Evolutionary conservation across 1,284 basidiomycete species (phyloP).

Genomic region (Cystobasidium sp.): DNA sequence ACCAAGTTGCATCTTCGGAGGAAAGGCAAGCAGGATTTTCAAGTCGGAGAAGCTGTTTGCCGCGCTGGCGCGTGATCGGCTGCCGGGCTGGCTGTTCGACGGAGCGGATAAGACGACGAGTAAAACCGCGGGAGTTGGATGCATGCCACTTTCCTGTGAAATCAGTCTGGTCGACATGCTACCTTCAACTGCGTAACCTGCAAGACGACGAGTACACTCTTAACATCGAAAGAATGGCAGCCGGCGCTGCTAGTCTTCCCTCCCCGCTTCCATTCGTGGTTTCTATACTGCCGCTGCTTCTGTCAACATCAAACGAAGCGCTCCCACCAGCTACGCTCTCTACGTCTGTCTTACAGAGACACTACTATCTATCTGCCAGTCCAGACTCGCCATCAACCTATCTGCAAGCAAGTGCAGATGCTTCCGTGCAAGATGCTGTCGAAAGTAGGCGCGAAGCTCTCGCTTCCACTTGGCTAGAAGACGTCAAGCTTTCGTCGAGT

Average conservation of each 20-base stretch:
- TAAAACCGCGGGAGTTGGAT: too few species aligned
- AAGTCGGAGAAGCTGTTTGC: too few species aligned
- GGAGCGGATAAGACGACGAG: too few species aligned
- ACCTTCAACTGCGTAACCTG: too few species aligned
- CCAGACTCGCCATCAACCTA: constrained; percentile 28
- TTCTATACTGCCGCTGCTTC: constrained; percentile 27
- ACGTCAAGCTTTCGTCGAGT: constrained; percentile 14
- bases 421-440: constrained; percentile 26
- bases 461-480: constrained; percentile 31
- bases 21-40: too few species aligned
- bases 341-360: constrained; percentile 9
- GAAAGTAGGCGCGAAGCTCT: constrained; percentile 16
- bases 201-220: too few species aligned
- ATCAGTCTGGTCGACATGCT: too few species aligned
- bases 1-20: too few species aligned
- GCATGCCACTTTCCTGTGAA: too few species aligned
- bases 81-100: too few species aligned
- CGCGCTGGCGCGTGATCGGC: too few species aligned
- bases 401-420: constrained; percentile 25
- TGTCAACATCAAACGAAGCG: constrained; percentile 7
- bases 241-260: not conserved
- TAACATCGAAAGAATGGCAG: too few species aligned
- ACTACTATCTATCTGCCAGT: constrained; percentile 20
- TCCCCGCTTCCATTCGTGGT: constrained; percentile 29
- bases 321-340: constrained; percentile 11